phyloP scores from a whole-genome alignment of 345 rosid species.

The Carallia brachiata region DNA sequence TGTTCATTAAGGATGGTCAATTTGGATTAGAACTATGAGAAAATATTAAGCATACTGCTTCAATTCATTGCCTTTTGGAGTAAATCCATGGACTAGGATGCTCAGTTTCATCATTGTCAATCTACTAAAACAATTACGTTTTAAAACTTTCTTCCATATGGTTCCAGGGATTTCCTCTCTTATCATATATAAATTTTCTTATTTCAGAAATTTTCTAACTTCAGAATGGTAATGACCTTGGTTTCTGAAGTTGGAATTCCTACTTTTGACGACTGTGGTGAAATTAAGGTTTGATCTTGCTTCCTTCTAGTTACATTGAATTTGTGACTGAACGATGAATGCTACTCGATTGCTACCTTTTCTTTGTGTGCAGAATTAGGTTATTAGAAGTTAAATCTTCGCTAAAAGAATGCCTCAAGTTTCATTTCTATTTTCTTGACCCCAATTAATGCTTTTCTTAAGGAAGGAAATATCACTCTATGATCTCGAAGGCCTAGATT shows the following conservation, averaged over 20 bases:
- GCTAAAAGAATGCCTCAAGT: too few relatives aligned
- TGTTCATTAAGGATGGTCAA: too few relatives aligned
- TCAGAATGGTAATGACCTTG: slow-evolving; percentile 57
- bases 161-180: slow-evolving; percentile 7
- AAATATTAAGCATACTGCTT: too few relatives aligned
- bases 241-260: slow-evolving; percentile 62
- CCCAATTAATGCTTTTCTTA: too few relatives aligned
- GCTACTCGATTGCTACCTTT: slow-evolving; percentile 4
- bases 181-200: not conserved
- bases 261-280: slow-evolving; percentile 39
- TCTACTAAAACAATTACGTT: not conserved
- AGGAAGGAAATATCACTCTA: too few relatives aligned
- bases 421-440: too few relatives aligned
- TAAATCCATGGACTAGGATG: too few relatives aligned
- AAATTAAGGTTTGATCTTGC: slow-evolving; percentile 56
- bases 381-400: too few relatives aligned
- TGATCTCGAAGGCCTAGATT: too few relatives aligned
- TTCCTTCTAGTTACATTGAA: not conserved
- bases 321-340: slow-evolving; percentile 7
- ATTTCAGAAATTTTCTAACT: slow-evolving; percentile 61
- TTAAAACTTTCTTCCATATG: not conserved
- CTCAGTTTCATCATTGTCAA: not conserved
- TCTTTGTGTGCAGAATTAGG: not conserved
- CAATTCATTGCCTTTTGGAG: too few relatives aligned
- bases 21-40: too few relatives aligned